Percentiles rank a stretch among this genome's conserved stretches.
Evolutionary conservation across 352 stramenopile genomes (phyloP).

Genomic region (Globisporangium cystogenes): DNA sequence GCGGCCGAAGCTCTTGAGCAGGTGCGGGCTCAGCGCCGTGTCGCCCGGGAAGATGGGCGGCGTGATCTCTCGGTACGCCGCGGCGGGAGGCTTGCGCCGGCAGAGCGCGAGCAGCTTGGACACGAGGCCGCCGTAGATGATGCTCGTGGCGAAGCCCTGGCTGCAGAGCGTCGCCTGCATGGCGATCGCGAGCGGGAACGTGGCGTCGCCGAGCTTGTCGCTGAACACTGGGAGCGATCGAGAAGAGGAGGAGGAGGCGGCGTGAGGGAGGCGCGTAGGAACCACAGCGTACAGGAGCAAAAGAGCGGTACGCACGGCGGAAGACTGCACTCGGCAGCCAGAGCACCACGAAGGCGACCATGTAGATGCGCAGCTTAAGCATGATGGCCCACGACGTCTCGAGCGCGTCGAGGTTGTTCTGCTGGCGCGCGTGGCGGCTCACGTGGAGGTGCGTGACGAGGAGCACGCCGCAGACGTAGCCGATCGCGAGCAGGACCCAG

Average conservation of each 20-base stretch:
- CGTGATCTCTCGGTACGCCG: slow-evolving; percentile 26
- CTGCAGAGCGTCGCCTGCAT: slow-evolving; percentile 67
- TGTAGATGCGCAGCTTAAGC: slow-evolving; percentile 64
- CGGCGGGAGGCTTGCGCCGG: slow-evolving; percentile 16
- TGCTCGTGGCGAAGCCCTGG: slow-evolving; percentile 51
- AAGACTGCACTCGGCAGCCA: slow-evolving; percentile 63
- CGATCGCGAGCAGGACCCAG: slow-evolving; percentile 51
- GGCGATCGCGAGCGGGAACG: slow-evolving; percentile 42
- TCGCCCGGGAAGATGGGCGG: slow-evolving; percentile 27
- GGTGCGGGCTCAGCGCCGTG: slow-evolving; percentile 10
- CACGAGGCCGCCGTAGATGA: slow-evolving; percentile 56
- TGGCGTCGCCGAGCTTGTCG: slow-evolving; percentile 28
- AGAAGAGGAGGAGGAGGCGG: too few species aligned
- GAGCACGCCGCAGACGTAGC: slow-evolving; percentile 66
- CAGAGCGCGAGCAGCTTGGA: slow-evolving; percentile 31
- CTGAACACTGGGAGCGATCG: slow-evolving; percentile 37
- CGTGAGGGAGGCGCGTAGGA: too few species aligned
- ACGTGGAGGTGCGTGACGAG: slow-evolving; percentile 59
- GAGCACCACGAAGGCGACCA: slow-evolving; percentile 60
- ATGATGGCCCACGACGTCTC: slow-evolving; percentile 61
- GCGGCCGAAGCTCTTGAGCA: slow-evolving; percentile 31
- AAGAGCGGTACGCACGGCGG: slow-evolving; percentile 30
- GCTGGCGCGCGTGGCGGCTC: slow-evolving; percentile 20
- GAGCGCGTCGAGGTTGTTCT: slow-evolving; percentile 59
- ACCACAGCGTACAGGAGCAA: too few species aligned